Evolutionary conservation across 768 basidiomycete species (phyloP).

Genomic region (Rhodotorula diobovata): DNA sequence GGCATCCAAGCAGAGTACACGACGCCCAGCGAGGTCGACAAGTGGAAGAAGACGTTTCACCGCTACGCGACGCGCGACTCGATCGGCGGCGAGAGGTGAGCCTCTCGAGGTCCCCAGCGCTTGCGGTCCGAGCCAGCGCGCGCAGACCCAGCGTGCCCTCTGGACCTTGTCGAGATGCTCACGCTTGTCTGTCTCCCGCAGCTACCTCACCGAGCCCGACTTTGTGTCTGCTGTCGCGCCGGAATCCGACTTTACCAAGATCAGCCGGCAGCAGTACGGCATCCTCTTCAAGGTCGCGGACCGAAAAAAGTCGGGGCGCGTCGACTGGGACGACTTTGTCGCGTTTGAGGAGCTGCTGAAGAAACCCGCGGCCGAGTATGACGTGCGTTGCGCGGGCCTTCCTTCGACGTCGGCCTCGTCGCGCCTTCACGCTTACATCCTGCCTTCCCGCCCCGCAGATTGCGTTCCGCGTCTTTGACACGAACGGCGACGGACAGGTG

Average conservation of each 20-base stretch:
- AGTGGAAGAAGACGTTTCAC: constrained; percentile 33
- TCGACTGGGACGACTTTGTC: constrained; percentile 93
- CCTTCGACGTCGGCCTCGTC: background rate
- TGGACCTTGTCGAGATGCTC: too few relatives aligned
- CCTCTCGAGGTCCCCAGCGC: background rate
- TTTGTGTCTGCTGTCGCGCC: constrained; percentile 97
- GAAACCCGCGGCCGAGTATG: constrained; percentile 88
- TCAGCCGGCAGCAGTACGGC: constrained; percentile 79
- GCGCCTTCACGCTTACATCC: background rate
- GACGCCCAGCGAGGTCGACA: constrained; percentile 17
- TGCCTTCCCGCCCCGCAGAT: constrained; percentile 20
- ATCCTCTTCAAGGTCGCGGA: constrained; percentile 88
- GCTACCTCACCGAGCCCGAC: constrained; percentile 77
- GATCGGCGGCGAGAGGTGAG: constrained; percentile 32
- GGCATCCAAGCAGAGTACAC: background rate
- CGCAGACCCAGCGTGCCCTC: background rate
- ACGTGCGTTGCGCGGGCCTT: constrained; percentile 7
- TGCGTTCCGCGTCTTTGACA: constrained; percentile 47
- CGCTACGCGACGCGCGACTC: constrained; percentile 28
- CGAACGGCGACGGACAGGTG: constrained; percentile 86
- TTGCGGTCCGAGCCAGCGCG: background rate
- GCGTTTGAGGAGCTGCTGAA: constrained; percentile 91
- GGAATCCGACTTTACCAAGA: constrained; percentile 73
- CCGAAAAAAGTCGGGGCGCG: constrained; percentile 64
- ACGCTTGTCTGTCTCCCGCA: constrained; percentile 46